Conservation (phyloP, 768 basidiomycete species). For the Cyathus striatus region DNA sequence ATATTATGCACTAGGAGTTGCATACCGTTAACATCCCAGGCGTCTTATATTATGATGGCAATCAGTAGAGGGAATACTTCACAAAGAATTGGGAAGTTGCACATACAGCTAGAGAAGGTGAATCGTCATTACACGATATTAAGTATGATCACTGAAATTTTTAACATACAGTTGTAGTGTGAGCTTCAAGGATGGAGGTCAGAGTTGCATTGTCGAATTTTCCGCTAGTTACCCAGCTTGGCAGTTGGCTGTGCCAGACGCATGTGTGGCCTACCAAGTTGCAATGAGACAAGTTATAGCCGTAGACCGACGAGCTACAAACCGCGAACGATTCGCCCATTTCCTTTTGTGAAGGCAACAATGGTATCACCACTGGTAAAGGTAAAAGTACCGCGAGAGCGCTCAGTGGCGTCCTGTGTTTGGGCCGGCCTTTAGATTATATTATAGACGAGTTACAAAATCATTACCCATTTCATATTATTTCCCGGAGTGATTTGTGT, state of each 20-base stretch:
- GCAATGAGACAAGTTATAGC: neutral
- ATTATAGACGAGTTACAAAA: no score
- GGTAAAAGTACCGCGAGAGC: slow-evolving; percentile 38
- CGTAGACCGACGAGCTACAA: neutral
- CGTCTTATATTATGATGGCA: slow-evolving; percentile 14
- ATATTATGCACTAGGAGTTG: no score
- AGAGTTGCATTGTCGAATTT: slow-evolving; percentile 36
- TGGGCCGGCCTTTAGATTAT: no score
- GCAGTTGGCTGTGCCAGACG: slow-evolving; percentile 50
- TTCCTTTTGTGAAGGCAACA: slow-evolving; percentile 35
- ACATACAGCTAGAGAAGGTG: no score
- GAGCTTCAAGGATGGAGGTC: slow-evolving; percentile 38
- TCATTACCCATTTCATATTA: slow-evolving; percentile 58
- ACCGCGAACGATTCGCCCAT: slow-evolving; percentile 44
- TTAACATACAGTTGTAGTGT: slow-evolving; percentile 45
- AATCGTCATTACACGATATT: no score
- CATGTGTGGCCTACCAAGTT: slow-evolving; percentile 29
- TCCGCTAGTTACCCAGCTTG: slow-evolving; percentile 41
- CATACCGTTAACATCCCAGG: slow-evolving; percentile 40
- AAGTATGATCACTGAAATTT: slow-evolving; percentile 44
- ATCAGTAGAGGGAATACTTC: no score
- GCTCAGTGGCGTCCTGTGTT: slow-evolving; percentile 47
- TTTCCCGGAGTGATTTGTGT: slow-evolving; percentile 44
- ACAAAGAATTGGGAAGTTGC: no score
- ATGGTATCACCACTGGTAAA: slow-evolving; percentile 40